Percentiles rank a stretch among this genome's conserved stretches.
These are phyloP conservation scores for Lentinula aciculospora DNA, from an alignment of 768 basidiomycete species.

Conservation along the genomic window DNA sequence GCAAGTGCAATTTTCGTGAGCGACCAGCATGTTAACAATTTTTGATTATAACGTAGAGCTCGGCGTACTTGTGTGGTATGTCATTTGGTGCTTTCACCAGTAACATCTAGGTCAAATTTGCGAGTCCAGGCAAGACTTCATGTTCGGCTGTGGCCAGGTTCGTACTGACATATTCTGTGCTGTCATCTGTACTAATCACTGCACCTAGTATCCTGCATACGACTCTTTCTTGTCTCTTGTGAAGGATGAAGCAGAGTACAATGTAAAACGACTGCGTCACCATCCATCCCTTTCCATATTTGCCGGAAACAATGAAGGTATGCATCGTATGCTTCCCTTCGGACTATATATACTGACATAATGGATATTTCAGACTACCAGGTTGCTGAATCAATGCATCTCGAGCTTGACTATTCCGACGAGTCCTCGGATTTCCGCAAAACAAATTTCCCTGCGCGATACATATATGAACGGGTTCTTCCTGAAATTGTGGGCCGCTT, in stretches of 20 bases:
- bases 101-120: neutral
- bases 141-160: slow-evolving; percentile 93
- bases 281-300: slow-evolving; percentile 91
- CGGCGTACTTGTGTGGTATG: slow-evolving; percentile 5
- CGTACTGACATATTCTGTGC: slow-evolving; percentile 5
- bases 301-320: slow-evolving; percentile 24
- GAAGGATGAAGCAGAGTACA: slow-evolving; percentile 73
- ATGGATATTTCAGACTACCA: slow-evolving; percentile 92
- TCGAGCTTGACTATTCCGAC: slow-evolving; percentile 83
- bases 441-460: slow-evolving; percentile 81
- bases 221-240: slow-evolving; percentile 73
- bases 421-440: slow-evolving; percentile 80
- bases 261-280: slow-evolving; percentile 75
- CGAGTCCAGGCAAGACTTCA: slow-evolving; percentile 96
- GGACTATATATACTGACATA: slow-evolving; percentile 33
- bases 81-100: neutral
- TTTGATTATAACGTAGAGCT: neutral
- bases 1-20: slow-evolving; percentile 24
- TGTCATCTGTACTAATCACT: neutral
- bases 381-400: slow-evolving; percentile 71
- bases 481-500: slow-evolving; percentile 65
- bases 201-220: slow-evolving; percentile 77
- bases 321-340: slow-evolving; percentile 1
- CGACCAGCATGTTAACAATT: no score
- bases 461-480: slow-evolving; percentile 85